phyloP scores from a whole-genome alignment of 805 yeast genomes.

The Suhomyces kilbournensis region DNA sequence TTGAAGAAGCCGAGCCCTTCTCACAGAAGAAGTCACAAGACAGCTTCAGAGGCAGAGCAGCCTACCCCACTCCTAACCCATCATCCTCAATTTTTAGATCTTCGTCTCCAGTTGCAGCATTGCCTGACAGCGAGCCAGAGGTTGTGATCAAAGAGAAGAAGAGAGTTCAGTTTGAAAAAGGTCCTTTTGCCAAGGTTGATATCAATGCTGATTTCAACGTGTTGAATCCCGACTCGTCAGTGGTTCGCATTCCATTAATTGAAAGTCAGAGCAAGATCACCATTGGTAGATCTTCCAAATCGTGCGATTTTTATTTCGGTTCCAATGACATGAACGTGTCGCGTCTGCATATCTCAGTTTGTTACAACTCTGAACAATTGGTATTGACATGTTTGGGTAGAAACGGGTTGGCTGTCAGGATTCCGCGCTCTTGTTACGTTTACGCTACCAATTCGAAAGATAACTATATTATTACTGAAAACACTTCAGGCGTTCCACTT shows the following conservation, averaged over 20 bases:
- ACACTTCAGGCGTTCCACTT: conserved; percentile 21
- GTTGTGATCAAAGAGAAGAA: conserved; percentile 5
- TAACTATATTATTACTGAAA: conserved; percentile 20
- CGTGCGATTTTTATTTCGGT: conserved; percentile 51
- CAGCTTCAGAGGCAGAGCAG: conserved; percentile 17
- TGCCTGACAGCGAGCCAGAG: conserved; percentile 3
- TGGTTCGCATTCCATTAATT: conserved; percentile 40
- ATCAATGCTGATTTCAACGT: conserved; percentile 35
- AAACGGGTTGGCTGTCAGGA: conserved; percentile 70
- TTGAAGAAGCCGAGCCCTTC: conserved; percentile 18
- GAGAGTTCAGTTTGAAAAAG: conserved; percentile 9
- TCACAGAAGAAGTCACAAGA: conserved; percentile 9
- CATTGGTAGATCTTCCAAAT: conserved; percentile 67
- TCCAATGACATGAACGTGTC: conserved; percentile 57
- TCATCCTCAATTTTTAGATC: conserved; percentile 46
- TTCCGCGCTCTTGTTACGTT: conserved; percentile 50
- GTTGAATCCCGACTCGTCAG: conserved; percentile 30
- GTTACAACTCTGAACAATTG: conserved; percentile 44
- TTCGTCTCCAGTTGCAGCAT: conserved; percentile 33
- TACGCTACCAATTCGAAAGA: conserved; percentile 18
- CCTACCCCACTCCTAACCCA: conserved; percentile 73
- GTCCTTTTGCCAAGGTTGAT: conserved; percentile 11
- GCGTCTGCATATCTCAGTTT: conserved; percentile 58
- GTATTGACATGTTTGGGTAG: conserved; percentile 71
- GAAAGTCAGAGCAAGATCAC: conserved; percentile 35